phyloP scores from a whole-genome alignment of 129 eudicot species.

The Helianthus tuberosus region DNA sequence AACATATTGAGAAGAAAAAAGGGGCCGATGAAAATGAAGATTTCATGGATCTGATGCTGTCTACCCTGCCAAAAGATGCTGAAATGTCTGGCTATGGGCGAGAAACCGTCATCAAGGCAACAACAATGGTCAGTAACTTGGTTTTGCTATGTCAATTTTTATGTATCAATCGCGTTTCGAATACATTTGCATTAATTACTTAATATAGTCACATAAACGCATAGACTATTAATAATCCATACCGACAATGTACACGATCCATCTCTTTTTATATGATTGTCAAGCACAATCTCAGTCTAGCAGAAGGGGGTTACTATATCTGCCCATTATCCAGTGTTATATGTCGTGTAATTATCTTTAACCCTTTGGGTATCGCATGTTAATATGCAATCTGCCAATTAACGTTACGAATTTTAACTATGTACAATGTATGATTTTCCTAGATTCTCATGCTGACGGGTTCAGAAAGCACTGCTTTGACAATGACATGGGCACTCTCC shows the following conservation, averaged over 20 bases:
- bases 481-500: constrained; percentile 58
- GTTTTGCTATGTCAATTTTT: not conserved
- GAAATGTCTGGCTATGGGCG: constrained; percentile 21
- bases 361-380: too few species aligned
- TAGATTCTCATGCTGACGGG: constrained; percentile 55
- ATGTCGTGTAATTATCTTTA: too few species aligned
- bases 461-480: constrained; percentile 54
- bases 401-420: not conserved
- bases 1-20: constrained; percentile 35
- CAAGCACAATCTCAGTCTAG: too few species aligned
- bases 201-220: not conserved
- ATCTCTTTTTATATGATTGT: too few species aligned
- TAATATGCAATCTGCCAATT: too few species aligned
- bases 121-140: constrained; percentile 32
- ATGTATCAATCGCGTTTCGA: too few species aligned
- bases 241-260: too few species aligned
- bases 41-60: constrained; percentile 53
- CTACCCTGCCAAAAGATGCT: constrained; percentile 33
- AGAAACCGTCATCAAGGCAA: constrained; percentile 54
- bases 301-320: too few species aligned
- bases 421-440: not conserved
- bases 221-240: too few species aligned
- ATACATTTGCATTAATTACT: not conserved
- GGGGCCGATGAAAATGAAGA: constrained; percentile 15
- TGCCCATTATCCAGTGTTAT: too few species aligned